These are phyloP conservation scores for Jasminum sambac DNA, from an alignment of 257 asterid genomes.

Conservation along the genomic window DNA sequence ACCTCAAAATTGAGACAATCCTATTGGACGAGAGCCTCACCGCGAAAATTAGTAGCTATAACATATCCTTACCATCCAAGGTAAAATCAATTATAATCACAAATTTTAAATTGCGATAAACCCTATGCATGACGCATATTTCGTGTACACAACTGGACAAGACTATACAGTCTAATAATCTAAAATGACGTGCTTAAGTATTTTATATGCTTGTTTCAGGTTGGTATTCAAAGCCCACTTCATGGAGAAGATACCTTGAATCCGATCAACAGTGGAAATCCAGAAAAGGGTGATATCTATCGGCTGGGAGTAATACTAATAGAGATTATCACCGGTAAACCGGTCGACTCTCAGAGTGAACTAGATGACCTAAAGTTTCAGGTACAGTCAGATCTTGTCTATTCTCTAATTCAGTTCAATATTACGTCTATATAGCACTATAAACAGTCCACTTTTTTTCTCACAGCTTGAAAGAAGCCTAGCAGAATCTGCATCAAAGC, in stretches of 20 bases:
- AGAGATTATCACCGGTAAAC: constrained; percentile 71
- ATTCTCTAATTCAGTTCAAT: background rate
- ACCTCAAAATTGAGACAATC: constrained; percentile 67
- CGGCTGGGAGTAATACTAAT: constrained; percentile 73
- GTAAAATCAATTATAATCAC: constrained; percentile 32
- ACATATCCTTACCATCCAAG: constrained; percentile 78
- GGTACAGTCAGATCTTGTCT: constrained; percentile 35
- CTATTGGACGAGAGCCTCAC: constrained; percentile 77
- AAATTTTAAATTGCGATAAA: background rate
- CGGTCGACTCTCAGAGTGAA: constrained; percentile 59
- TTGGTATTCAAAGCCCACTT: constrained; percentile 60
- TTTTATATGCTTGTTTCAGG: constrained; percentile 36
- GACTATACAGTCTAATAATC: background rate
- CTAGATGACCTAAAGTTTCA: constrained; percentile 68
- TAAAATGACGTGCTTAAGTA: no score
- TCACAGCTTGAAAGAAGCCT: constrained; percentile 75
- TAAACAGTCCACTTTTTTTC: background rate
- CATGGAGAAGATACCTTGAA: constrained; percentile 1
- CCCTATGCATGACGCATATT: background rate
- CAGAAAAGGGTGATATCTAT: constrained; percentile 81
- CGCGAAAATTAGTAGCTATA: constrained; percentile 76
- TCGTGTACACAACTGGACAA: background rate
- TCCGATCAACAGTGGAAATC: constrained; percentile 28
- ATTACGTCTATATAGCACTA: background rate
- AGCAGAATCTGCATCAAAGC: constrained; percentile 81